Base-by-base conservation (phyloP, 2,329 filamentous ascomycete genomes). In the Amylocarpus encephaloides region DNA sequence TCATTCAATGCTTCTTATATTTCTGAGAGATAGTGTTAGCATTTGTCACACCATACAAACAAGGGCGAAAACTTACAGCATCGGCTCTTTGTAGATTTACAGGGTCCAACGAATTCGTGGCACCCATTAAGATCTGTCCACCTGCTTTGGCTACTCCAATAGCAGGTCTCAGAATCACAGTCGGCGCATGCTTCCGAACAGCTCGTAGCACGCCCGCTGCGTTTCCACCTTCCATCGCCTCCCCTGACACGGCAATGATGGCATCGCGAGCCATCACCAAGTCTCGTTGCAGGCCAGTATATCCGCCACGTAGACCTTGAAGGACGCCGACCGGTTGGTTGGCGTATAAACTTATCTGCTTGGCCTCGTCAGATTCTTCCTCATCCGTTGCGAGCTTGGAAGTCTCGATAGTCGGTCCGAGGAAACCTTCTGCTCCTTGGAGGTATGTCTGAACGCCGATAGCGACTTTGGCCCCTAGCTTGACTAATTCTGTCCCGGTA, bases 361-460 rank as follows among this genome's bases (percentile, higher is more conserved):
- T 89, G 53, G 76, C 79, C 56, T 88, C 84, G 13, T 83, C 77
- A 34, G 87, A 83, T 1, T 75, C 68, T 6, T 79, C 78, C 2
- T 80, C 80, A 1, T 81, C 80, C 66, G 66, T 13, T 61, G 59
- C 34, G 67, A 64, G 10, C 67, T 68, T 43, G 70, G 68, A 13
- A 57, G 54, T 16, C 48, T 63, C 42, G 57, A 65, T 43, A 63
- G 63, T 46, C 58, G 73, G 72, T 13, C 70, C 73, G 35, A 96
- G 75, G 54, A 96, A 76, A 15, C 81, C 87, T 67, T 98, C 94
- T 0, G 91, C 90, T 15, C 86, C 87, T 64, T 95, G 86, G 1
- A 98, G 78, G 13, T 91, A 82, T n/a, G 86, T 93, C 63, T 97
- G 93, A 2, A 94, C 95, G 32, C 93, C 93, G 44, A 97, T 88